phyloP scores from a whole-genome alignment of 176 grass and related monocot genomes.

The Phragmites australis region DNA sequence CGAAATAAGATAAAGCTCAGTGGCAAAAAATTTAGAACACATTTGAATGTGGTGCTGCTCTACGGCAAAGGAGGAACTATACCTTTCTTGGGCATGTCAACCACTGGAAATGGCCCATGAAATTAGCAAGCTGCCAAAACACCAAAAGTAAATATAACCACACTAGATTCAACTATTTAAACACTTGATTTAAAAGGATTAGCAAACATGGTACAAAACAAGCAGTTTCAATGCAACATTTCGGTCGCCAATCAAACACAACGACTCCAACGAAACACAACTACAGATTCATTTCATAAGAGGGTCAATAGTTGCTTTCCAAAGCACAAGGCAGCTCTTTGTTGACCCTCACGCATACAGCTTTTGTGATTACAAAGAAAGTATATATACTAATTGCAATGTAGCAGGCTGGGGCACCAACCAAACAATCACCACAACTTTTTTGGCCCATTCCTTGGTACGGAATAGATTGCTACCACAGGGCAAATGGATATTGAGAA shows the following conservation, averaged over 20 bases:
- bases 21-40: neutral
- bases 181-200: neutral
- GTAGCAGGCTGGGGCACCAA: neutral
- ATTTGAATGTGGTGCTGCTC: neutral
- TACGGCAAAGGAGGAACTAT: neutral
- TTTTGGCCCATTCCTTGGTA: neutral
- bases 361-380: neutral
- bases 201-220: neutral
- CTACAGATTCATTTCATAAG: neutral
- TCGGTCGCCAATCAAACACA: neutral
- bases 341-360: neutral
- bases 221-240: neutral
- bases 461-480: neutral
- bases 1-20: slow-evolving; percentile 15
- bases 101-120: slow-evolving; percentile 83
- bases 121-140: slow-evolving; percentile 72
- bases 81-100: slow-evolving; percentile 90
- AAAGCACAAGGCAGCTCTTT: neutral
- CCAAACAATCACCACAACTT: neutral
- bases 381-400: neutral
- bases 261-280: neutral
- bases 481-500: neutral
- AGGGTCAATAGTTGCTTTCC: neutral
- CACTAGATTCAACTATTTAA: neutral
- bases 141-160: slow-evolving; percentile 14